Evolutionary conservation across 1,284 basidiomycete species (phyloP), one percentile per base, ranked within the genome.

Genomic region (Mycosarcoma mackinlayi): DNA sequence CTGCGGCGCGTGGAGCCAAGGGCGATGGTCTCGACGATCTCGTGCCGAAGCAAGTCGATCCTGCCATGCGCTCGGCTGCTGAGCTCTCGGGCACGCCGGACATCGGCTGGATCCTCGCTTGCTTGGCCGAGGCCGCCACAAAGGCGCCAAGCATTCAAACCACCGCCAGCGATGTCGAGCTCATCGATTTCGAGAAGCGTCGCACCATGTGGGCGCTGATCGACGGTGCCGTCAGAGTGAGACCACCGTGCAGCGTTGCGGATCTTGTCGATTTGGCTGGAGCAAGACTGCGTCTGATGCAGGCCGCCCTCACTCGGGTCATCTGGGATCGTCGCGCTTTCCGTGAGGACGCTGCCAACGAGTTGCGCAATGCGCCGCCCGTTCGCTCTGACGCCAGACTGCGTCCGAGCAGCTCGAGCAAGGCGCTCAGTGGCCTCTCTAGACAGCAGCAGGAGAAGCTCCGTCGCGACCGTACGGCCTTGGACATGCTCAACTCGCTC

Each of bases 171-270:
- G 66, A 75, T 10, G 60, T 71, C 42, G 58, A 71, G 37, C 56
- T 78, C 10, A 55, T 82, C 30, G 71, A 76, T 46, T 80, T 78
- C 37, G 76, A 75, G n/a, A 77, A 75, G 55, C 77, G 68, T n/a
- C 62, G 75, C 37, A 73, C 73, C 9, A 61, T 74, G 33, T 74
- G 68, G 57, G 74, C 73, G 19, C 38, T 82, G 14, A 75, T 81
- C 40, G 71, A 76, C 11, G 72, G 76, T 11, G 59, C 71, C 1
- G 50, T 80, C 1, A 55, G 61, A 5, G 50, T 73, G 25, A 58
- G 75, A 35, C 59, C 67, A 4, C 45, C 61, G 18, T 67, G 65
- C 50, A 61, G 25, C 54, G 54, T 54, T 18, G 51, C 73, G 4
- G 56, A 53, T 14, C 60, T 73, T 10, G 61, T 73, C 24, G 75